phyloP scores from a whole-genome alignment of 2,329 filamentous ascomycete genomes.

The Exutisphaerella laricina region DNA sequence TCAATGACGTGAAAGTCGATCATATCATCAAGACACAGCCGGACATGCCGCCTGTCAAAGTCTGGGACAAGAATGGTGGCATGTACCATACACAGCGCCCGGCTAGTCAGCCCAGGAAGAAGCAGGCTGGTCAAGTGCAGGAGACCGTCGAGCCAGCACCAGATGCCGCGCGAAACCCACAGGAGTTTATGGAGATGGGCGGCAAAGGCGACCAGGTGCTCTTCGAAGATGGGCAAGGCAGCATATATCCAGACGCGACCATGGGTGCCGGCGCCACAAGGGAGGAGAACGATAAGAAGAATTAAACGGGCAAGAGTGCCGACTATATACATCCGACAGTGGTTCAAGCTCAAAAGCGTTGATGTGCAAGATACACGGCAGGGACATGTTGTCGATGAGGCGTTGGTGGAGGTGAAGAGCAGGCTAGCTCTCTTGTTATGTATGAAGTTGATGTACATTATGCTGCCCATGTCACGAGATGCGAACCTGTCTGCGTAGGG shows the following conservation, averaged over 20 bases:
- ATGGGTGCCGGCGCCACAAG: slow-evolving; percentile 16
- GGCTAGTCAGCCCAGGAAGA: slow-evolving; percentile 19
- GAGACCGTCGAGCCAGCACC: slow-evolving; percentile 59
- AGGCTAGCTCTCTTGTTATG: neutral
- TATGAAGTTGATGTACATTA: neutral
- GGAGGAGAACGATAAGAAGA: slow-evolving; percentile 2
- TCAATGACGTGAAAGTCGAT: slow-evolving; percentile 67
- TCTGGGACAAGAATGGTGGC: slow-evolving; percentile 67
- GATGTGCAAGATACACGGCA: neutral
- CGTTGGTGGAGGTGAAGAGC: neutral
- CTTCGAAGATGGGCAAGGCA: slow-evolving; percentile 56
- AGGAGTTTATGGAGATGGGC: slow-evolving; percentile 78
- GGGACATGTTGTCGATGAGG: neutral
- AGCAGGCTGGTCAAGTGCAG: slow-evolving; percentile 37
- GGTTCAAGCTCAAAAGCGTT: neutral
- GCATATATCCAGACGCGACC: slow-evolving; percentile 28
- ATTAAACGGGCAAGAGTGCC: neutral
- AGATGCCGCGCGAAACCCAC: slow-evolving; percentile 58
- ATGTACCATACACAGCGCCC: slow-evolving; percentile 25
- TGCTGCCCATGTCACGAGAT: no score
- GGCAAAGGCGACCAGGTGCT: slow-evolving; percentile 78
- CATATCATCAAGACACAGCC: slow-evolving; percentile 53
- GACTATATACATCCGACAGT: neutral
- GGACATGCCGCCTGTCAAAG: slow-evolving; percentile 59
- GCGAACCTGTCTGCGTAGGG: no score